Base-by-base conservation (phyloP, 768 basidiomycete species). In the Lyophyllum semitale region DNA sequence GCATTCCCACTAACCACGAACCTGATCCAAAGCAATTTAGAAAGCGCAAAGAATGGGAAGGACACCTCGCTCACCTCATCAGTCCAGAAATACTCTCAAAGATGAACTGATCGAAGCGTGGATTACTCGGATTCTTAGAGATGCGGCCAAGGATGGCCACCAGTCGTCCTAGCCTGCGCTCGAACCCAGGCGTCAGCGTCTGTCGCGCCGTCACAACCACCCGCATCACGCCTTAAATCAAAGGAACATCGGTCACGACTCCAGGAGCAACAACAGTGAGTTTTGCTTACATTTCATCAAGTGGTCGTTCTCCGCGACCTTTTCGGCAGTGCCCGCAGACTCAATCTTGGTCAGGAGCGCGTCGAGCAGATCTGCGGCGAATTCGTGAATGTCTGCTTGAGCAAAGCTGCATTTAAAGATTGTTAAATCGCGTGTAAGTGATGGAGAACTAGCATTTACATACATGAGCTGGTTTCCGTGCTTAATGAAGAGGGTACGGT, bases 21-120 rank as follows among this genome's bases (percentile, higher is more conserved):
- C 61, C 93, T 93, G 59, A 1, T 46, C 20, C 48, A 23, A 29
- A 40, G 9, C 25, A 42, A 15, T 45, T 37, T 18, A 59, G 18
- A 47, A 54, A 49, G 11, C 38, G 25, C 20, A 33, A 20, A n/a
- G 54, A 25, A 35, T 3, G 29, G 35, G 38, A 47, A n/a, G 42
- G 48, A 18, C 25, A 1, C 40, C 41, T 22, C n/a, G 57, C 71
- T 26, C 53, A 91, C 91, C 92, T 83, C 77, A 97, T 89, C 62
- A 99, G 74, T 1, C 89, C 95, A n/a, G 95, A 89, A 38, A 99
- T 85, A 66, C 90, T 91, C 74, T 99, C 96, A 65, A 99, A 98
- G 59, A 94, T 90, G 67, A 93, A 97, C 69, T 98, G 97, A 69
- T 97, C 95, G 71, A 99, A 98, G 61, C 89, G 87, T 1, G 97